Base-by-base conservation (phyloP, 441 rosid genomes). In the Pelargonium cotyledonis region DNA sequence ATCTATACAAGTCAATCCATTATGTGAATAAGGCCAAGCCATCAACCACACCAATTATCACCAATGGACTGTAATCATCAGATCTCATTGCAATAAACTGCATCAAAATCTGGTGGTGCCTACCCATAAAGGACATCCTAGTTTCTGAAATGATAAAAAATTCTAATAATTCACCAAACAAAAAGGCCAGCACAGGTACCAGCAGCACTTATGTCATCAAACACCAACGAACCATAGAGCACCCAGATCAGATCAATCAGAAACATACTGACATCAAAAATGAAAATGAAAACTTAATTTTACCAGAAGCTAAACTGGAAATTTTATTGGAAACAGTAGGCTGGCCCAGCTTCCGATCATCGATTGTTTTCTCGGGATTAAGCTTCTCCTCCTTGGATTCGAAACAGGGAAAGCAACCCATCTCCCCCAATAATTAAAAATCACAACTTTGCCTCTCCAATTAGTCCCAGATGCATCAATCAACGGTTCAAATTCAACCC, bases 331-430 rank as follows among this genome's bases (percentile, higher is more conserved):
- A 73, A 23, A 80, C 79, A 49, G 81, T 69, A 2, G 87, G 85
- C 53, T 80, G 85, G 65, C 75, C 70, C 71, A 74, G 88, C 65
- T 81, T 88, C 53, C 79, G 91, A 82, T 67, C 84, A 75, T 78
- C 81, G 55, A 86, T 78, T 73, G 81, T 83, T 19, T 80, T 84
- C 11, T 72, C 82, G 16, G 83, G 85, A 82, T 88, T 88, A 75
- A 89, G 72, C 81, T 73, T 84, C 85, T 86, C 92, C 44, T 87
- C 98, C 84, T 73, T 87, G 19, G 96, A 87, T 84, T 85, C 95
- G 63, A 89, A 91, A 83, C 98, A 94, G 67, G 96, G 72, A 84
- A 94, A 91, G 80, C 97, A 94, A 75, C 97, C 96, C 97, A 94
- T 94, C 80, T 72, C 77, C 75, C 68, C 64, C 5, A 78, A 78